A percentile compares a stretch with the other conserved stretches of the same genome.
Conservation (phyloP, 2,329 filamentous ascomycete species). For the Setomelanomma holmii region DNA sequence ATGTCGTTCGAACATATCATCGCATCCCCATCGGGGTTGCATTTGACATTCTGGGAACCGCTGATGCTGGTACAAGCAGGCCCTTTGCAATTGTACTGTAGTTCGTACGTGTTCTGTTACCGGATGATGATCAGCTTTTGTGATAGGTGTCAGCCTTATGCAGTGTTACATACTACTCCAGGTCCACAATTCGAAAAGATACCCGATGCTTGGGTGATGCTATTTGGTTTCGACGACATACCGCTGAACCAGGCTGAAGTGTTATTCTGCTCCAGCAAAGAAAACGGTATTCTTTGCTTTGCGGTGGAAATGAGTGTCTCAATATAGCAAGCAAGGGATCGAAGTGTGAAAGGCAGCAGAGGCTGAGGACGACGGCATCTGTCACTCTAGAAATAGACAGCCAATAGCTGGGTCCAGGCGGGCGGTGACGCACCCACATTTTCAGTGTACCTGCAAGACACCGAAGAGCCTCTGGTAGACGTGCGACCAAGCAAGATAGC, state of each 20-base stretch:
- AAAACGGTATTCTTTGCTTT: not conserved
- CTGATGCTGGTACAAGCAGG: conserved; percentile 25
- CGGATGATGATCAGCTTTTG: not conserved
- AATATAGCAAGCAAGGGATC: conserved; percentile 8
- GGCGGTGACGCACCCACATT: not conserved
- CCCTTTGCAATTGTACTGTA: conserved; percentile 27
- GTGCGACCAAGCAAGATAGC: not conserved
- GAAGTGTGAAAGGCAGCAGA: conserved; percentile 1
- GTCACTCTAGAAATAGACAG: conserved; percentile 7
- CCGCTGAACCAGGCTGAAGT: no score
- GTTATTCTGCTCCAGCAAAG: not conserved
- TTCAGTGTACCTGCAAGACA: not conserved
- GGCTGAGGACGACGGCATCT: conserved; percentile 1
- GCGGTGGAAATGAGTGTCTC: conserved; percentile 3
- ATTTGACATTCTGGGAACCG: conserved; percentile 25
- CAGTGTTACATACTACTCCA: conserved; percentile 9
- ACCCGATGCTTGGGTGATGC: conserved; percentile 17
- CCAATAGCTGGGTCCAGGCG: no score
- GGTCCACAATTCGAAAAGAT: conserved; percentile 26
- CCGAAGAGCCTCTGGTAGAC: conserved; percentile 6
- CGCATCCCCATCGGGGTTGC: conserved; percentile 21
- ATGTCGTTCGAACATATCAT: conserved; percentile 27
- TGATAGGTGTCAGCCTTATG: no score
- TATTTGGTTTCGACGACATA: conserved; percentile 7
- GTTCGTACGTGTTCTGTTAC: conserved; percentile 17